Evolutionary conservation across 2,329 filamentous ascomycete species (phyloP).

Genomic region (Ascochyta lentis): DNA sequence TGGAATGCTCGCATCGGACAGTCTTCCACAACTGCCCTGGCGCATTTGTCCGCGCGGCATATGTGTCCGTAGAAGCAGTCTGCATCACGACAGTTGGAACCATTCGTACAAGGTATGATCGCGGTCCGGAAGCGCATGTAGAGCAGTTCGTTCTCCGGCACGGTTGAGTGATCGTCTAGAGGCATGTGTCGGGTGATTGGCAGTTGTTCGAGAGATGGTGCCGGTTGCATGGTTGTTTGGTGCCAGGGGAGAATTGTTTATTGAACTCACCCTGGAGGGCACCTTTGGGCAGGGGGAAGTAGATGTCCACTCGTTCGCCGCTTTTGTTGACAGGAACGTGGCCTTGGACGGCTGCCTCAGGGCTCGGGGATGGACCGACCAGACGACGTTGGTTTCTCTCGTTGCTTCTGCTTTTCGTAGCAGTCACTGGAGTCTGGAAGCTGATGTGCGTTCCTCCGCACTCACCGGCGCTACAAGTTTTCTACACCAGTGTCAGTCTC

Average conservation of each 20-base stretch:
- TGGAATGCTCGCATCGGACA: not conserved
- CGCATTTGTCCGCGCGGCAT: not conserved
- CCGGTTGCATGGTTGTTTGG: not conserved
- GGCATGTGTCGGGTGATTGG: not conserved
- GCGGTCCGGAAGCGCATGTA: not conserved
- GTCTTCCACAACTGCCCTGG: fast-evolving
- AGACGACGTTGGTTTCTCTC: not conserved
- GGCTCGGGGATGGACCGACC: not conserved
- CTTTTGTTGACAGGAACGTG: not conserved
- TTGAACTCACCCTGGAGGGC: not conserved
- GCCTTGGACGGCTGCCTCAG: not conserved
- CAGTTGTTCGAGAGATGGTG: not conserved
- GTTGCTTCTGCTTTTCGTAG: not conserved
- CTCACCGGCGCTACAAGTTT: too few species aligned
- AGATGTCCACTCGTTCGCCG: not conserved
- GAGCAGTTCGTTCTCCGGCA: not conserved
- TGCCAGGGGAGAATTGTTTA: not conserved
- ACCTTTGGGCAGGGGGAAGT: not conserved
- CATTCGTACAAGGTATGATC: not conserved
- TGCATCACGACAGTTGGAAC: not conserved
- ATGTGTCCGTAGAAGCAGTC: not conserved
- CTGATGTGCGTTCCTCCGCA: too few species aligned
- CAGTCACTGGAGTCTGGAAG: not conserved
- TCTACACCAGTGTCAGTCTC: too few species aligned
- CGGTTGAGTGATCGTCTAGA: not conserved